Evolutionary conservation across 164 flowering plant species (phyloP), one percentile per base, ranked within the genome.

Genomic region (Brasenia schreberi): DNA sequence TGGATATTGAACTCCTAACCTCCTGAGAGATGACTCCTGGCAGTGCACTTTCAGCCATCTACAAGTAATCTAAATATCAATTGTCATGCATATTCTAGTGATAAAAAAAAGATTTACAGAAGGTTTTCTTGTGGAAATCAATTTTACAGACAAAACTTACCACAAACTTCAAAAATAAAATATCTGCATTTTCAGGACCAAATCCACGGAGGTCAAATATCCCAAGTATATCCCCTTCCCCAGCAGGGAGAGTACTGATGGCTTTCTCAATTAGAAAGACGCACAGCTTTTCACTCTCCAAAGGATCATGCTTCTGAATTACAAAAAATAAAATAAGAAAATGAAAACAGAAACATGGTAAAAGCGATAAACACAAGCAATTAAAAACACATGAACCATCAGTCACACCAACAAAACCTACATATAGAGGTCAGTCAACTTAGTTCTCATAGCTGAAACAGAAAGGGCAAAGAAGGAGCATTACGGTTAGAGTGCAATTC

Each of bases 191-290:
- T 63, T 82, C 80, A 44, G 80, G 63, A 56, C 85, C 66, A 67
- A 85, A 93, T 18, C 91, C 94, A 5, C 87, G 78, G 45, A 93
- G 89, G 71, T 93, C 96, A 75, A 90, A 61, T 73, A 90, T 82
- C 65, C 87, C 92, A 66, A 90, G 88, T 68, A 93, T 81, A 64
- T 87, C 77, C 66, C 83, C 85, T 78, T 81, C 76, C 7, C 92
- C 92, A 69, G 79, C 69, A 58, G 98, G 95, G 60, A 89, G 88
- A 73, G 71, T 81, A 69, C 79, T 78, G 72, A 89, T 69, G 68
- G 96, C 95, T 81, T 85, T 86, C 79, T 94, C 98, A 66, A 90
- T 69, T 70, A 84, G 69, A 75, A 81, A 83, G 14, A 82, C 90
- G 72, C 98, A 89, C 4, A 90, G 83, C 77, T 78, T 85, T 84